Base-by-base conservation (phyloP, 2,329 filamentous ascomycete species). In the Xylariomycetidae sp. region DNA sequence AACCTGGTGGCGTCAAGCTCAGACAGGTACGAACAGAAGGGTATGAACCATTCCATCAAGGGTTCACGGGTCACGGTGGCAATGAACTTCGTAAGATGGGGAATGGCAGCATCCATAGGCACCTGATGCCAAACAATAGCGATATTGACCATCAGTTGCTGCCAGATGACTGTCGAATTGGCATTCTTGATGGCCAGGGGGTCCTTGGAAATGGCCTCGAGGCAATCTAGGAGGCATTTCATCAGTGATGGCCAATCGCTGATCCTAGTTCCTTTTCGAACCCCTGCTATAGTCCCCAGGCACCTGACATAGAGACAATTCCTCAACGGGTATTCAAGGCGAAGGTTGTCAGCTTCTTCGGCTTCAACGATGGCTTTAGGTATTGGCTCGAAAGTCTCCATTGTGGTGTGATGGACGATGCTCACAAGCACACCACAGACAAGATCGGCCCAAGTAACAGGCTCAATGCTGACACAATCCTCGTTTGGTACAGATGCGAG, bases 21-120 rank as follows among this genome's bases (percentile, higher is more conserved):
- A 0, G 85, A 81, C 46, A 92, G 80, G 32, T 85, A 80, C 10
- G 82, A 81, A 59, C 87, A 95, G 58, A 96, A 95, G 0, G 79
- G 73, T 26, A 96, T 72, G 56, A 95, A 96, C 65, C 80, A 82
- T 32, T 61, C 61, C 50, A 81, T 75, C 49, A 89, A 71, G 1
- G 72, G 70, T 27, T 82, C 76, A 32, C 73, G 72, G 4, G 75
- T 78, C 29, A 94, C 63, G 4, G 66, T 64, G 20, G 81, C 76
- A 53, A 76, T 74, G 28, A 94, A 68, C 4, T 75, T 60, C 12
- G 75, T 72, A 36, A 89, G 72, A 23, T 76, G 72, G 1, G 85
- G 76, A 25, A 94, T 79, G 22, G 93, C 64, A 6, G 81, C 73
- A 48, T 94, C 85, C 54, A 95, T 79, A 1, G 89, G 79, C 5